Evolutionary conservation across 768 basidiomycete species (phyloP), one percentile per base, ranked within the genome.

Genomic region (Panus rudis): DNA sequence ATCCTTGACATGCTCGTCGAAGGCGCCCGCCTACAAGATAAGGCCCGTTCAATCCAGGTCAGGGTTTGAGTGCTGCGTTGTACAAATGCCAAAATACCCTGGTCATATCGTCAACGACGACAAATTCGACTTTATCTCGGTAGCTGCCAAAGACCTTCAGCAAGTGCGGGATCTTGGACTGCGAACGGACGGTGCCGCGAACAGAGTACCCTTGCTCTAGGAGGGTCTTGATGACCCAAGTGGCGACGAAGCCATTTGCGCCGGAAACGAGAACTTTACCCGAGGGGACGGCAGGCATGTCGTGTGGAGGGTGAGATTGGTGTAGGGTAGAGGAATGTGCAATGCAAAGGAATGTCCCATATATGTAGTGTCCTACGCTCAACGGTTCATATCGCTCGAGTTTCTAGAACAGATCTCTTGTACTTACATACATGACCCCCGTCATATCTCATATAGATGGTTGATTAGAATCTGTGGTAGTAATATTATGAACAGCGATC

Each of bases 1-100:
- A 0, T 72, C 84, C 57, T 79, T 76, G 47, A 89, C 80, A 1
- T 78, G 84, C 39, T 85, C 78, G 53, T 90, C 84, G 47, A 88
- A 92, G 1, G 80, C 82, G 4, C 74, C 75, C 6, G 69, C 70
- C 78, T 79, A 35, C 6, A 5, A 8, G 12, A 23, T 14, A 17
- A 16, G 16, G n/a, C 8, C 20, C 33, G 20, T 30, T 30, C 12
- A 33, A 30, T 6, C 6, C 22, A 31, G 16, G 24, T 24, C 23
- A 12, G 30, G 6, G 5, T 23, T 20, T 33, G 14, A 3, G 31
- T 27, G 16, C 17, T 6, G 19, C 16, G 32, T 13, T 14, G 14
- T 20, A 42, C 16, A 8, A 17, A 19, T 16, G 13, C 40, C 16
- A 10, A 42, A 65, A 33, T 39, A 69, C 70, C 54, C 62, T 52